Evolutionary conservation across 2,329 filamentous ascomycete species (phyloP), one percentile per base, ranked within the genome.

Genomic region (Didymella lethalis): DNA sequence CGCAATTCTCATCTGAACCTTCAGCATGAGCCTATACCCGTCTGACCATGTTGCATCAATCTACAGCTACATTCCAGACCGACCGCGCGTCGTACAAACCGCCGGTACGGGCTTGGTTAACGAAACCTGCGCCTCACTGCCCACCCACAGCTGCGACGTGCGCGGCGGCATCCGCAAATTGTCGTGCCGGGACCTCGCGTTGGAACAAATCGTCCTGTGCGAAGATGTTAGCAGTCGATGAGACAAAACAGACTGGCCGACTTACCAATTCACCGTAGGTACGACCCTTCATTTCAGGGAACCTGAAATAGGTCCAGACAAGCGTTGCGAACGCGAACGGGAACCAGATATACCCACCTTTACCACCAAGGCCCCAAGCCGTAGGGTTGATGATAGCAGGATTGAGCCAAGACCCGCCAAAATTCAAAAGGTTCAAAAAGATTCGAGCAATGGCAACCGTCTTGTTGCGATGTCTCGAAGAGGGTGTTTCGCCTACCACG

Each of bases 391-490:
- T 40, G 60, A 73, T 70, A 29, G 67, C 66, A 0, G 92, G 92
- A 0, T 91, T 95, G 41, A 96, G 75, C 54, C 47, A 56, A 25
- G 54, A 56, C 18, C 54, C 47, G 20, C 54, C 40, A 20, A 56
- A 56, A 26, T 56, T 56, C 8, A 45, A 32, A 6, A 95, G 87
- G 57, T 88, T 88, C 73, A 86, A 89, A 66, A 96, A 78, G 64
- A 97, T 94, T 25, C 61, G 50, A 6, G 64, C 62, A 20, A 96
- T 80, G 68, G 93, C 81, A 29, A 96, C 89, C 0, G 91, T 95
- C 82, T 96, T 96, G 79, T 93, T 92, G 72, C 93, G 90, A 29
- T 96, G 83, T 8, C 92, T 85, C 11, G 90, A 86, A 0, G 91
- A 92, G 0, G 91, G 92, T 23, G 96, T 78, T 75, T 97, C 93